Evolutionary conservation across 768 basidiomycete species (phyloP).

Genomic region (Pulveroboletus sp.): DNA sequence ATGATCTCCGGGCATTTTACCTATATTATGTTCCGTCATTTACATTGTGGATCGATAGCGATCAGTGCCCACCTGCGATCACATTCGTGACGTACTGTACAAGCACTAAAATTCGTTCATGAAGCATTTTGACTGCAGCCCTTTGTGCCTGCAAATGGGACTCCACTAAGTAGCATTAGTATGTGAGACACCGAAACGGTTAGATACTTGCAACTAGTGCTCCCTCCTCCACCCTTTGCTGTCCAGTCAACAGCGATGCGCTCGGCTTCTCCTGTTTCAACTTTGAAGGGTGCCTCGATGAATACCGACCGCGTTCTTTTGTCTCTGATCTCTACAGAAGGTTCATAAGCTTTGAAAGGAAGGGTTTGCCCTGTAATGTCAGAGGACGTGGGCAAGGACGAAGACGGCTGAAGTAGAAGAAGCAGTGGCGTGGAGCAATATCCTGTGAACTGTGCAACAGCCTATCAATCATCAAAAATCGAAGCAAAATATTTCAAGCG

Average conservation of each 20-base stretch:
- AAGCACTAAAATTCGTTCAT: conserved; percentile 83
- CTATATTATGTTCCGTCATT: conserved; percentile 35
- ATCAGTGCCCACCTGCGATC: conserved; percentile 56
- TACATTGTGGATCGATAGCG: not conserved
- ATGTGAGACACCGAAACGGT: not conserved
- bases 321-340: conserved; percentile 81
- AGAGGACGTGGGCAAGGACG: conserved; percentile 40
- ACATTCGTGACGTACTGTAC: conserved; percentile 84
- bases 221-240: conserved; percentile 79
- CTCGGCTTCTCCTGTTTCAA: conserved; percentile 98
- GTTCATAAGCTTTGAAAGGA: conserved; percentile 93
- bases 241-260: conserved; percentile 98
- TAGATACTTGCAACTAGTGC: conserved; percentile 65
- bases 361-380: conserved; percentile 69
- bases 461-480: not conserved
- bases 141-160: conserved; percentile 89
- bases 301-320: conserved; percentile 75
- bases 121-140: conserved; percentile 95
- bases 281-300: conserved; percentile 80
- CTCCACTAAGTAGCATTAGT: conserved; percentile 57
- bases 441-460: conserved; percentile 60
- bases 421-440: conserved; percentile 90
- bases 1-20: conserved; percentile 74
- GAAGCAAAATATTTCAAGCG: not conserved
- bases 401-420: conserved; percentile 65